Conservation (phyloP, 75 land plant species). For the Picea sitchensis region DNA sequence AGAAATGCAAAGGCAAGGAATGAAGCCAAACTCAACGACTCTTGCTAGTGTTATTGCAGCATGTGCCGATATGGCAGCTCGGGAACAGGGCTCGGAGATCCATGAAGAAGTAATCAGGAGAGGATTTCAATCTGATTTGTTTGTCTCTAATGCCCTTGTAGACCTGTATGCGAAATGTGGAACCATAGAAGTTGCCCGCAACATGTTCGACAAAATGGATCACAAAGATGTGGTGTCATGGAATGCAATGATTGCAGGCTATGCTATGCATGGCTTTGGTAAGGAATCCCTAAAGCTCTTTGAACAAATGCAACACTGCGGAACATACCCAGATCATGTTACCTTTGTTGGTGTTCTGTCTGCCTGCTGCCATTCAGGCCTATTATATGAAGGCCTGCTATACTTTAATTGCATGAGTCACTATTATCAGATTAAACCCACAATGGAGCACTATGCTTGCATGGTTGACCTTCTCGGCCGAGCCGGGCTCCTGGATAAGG, state of each 20-base stretch:
- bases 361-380: conserved; percentile 31
- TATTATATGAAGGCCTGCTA: conserved; percentile 14
- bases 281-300: neutral
- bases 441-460: conserved; percentile 28
- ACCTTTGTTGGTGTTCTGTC: conserved; percentile 24
- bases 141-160: conserved; percentile 9
- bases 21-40: neutral
- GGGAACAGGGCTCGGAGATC: neutral
- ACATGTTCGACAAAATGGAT: conserved; percentile 6
- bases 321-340: conserved; percentile 10
- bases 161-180: conserved; percentile 12
- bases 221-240: conserved; percentile 14
- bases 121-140: conserved; percentile 2
- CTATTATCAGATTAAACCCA: neutral
- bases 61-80: neutral
- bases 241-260: conserved; percentile 11
- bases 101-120: neutral
- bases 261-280: conserved; percentile 1
- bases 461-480: conserved; percentile 22
- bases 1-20: neutral
- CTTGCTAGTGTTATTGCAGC: conserved; percentile 5
- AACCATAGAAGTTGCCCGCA: neutral
- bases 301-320: conserved; percentile 1
- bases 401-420: neutral
- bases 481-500: conserved; percentile 23